Conservation (phyloP, 2,329 filamentous ascomycete genomes). For the Colletotrichum simmondsii region DNA sequence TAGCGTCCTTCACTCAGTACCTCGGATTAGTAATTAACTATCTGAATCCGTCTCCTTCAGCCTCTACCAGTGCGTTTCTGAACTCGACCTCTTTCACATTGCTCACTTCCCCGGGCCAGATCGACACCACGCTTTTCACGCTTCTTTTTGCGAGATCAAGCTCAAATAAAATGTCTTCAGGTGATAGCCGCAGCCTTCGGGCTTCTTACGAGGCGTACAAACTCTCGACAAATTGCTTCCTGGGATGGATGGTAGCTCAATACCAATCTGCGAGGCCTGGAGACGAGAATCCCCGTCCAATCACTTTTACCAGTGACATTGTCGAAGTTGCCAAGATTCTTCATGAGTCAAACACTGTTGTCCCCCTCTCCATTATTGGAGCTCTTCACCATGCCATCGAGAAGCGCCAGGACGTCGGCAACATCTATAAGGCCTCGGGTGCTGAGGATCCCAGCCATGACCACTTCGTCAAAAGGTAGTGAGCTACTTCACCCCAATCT, state of each 20-base stretch:
- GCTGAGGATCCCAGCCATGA: neutral
- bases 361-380: neutral
- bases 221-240: neutral
- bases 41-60: too few species aligned
- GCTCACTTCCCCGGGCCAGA: too few species aligned
- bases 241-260: slow-evolving; percentile 5
- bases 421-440: neutral
- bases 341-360: neutral
- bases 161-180: neutral
- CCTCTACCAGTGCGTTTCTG: too few species aligned
- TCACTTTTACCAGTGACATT: neutral
- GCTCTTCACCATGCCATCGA: neutral
- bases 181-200: neutral
- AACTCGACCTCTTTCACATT: too few species aligned
- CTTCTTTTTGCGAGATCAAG: too few species aligned
- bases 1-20: too few species aligned
- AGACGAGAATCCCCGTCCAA: neutral
- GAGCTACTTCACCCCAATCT: neutral
- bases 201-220: neutral
- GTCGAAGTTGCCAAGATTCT: neutral
- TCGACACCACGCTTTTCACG: too few species aligned
- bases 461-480: neutral
- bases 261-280: neutral
- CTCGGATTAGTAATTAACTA: too few species aligned
- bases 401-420: neutral